Evolutionary conservation across 371 early-diverging fungal genomes (phyloP), one percentile per base, ranked within the genome.

Genomic region (Dichotomocladium elegans): DNA sequence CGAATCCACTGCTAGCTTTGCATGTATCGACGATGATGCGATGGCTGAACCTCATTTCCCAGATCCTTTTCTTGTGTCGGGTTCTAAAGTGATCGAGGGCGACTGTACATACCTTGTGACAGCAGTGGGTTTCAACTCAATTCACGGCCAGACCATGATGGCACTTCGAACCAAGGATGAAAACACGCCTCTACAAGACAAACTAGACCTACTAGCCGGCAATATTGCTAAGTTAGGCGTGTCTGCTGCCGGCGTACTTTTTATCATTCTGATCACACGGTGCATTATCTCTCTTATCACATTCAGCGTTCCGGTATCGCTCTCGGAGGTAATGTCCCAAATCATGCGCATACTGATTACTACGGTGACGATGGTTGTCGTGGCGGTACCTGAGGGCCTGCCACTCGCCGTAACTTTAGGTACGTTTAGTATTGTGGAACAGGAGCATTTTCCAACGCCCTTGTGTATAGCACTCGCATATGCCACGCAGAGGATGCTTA

Each of bases 401-500:
- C 91, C 91, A 1, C 57, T 90, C 31, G 88, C 89, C 22, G 89
- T 90, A 7, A 89, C 91, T 1, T 59, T 90, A 35, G 74, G 74
- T 73, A 60, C 58, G n/a, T 27, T 9, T 47, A 28, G 11, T 17
- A 22, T 3, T 0, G n/a, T n/a, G n/a, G n/a, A n/a, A n/a, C n/a
- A n/a, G n/a, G n/a, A n/a, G n/a, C n/a, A n/a, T n/a, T n/a, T n/a
- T n/a, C n/a, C n/a, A n/a, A n/a, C n/a, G n/a, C n/a, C 0, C 37
- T 22, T 28, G 10, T 15, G 21, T 9, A 70, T 93, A 66, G 87
- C 90, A 27, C 64, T 90, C 15, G 89, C 89, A 3, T 88, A 79
- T 65, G 89, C 87, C 10, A 87, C 88, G n/a, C 84, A 80, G n/a
- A 72, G 82, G 8, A 96, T 91, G 96, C 66, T 90, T 42, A 87